phyloP scores from a whole-genome alignment of 2,329 filamentous ascomycete genomes.

The Ciborinia camelliae region DNA sequence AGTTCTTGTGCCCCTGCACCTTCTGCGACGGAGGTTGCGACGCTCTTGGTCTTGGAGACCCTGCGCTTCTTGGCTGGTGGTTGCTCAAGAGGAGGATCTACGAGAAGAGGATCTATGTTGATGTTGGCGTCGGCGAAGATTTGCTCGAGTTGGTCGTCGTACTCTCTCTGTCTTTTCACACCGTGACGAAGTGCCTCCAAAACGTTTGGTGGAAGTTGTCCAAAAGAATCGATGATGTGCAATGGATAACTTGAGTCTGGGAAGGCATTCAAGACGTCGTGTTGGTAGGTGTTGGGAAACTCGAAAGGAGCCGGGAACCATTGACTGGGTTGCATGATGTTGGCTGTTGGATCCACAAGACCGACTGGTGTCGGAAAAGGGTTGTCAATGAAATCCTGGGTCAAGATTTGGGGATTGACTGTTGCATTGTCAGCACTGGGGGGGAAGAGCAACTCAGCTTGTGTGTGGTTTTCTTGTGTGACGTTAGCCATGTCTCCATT shows the following conservation, averaged over 20 bases:
- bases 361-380: background rate
- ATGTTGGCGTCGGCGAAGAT: background rate
- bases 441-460: conserved; percentile 10
- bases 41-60: background rate
- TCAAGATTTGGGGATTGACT: background rate
- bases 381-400: background rate
- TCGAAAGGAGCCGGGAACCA: background rate
- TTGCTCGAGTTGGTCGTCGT: background rate
- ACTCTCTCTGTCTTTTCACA: conserved; percentile 1
- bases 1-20: background rate
- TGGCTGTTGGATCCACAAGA: background rate
- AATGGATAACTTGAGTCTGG: conserved; percentile 23
- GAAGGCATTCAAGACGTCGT: conserved; percentile 27
- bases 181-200: conserved; percentile 2
- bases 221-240: conserved; percentile 26
- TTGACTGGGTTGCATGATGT: background rate
- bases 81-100: background rate
- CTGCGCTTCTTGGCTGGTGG: background rate
- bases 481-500: background rate
- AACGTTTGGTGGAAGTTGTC: conserved; percentile 3
- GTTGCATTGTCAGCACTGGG: conserved; percentile 1
- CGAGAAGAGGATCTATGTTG: background rate
- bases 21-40: background rate
- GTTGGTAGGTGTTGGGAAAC: conserved; percentile 16
- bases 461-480: background rate